These are phyloP conservation scores for Mycena sp. DNA, from an alignment of 1,284 basidiomycete species.

Conservation along the genomic window DNA sequence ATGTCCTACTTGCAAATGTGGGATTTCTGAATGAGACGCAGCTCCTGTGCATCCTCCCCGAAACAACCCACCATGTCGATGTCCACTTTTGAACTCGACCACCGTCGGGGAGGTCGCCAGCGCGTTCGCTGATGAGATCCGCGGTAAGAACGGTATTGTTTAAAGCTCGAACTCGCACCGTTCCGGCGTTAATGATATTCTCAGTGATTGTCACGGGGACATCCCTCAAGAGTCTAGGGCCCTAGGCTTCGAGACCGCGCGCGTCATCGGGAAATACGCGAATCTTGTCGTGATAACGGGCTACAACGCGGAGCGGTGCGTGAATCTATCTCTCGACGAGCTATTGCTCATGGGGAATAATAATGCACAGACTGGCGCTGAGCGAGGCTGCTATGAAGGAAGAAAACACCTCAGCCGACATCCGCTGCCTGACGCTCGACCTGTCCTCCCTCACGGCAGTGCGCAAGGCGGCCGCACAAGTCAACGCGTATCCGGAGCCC, in stretches of 20 bases:
- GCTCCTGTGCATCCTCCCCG: too few species aligned
- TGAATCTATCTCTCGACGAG: not conserved
- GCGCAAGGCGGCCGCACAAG: conserved; percentile 3
- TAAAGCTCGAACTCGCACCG: not conserved
- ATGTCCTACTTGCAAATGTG: too few species aligned
- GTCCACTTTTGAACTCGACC: too few species aligned
- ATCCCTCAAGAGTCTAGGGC: conserved; percentile 14
- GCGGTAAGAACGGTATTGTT: conserved; percentile 16
- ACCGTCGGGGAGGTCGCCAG: conserved; percentile 11
- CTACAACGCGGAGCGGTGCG: conserved; percentile 12
- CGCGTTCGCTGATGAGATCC: not conserved
- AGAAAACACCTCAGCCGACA: too few species aligned
- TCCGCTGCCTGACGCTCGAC: too few species aligned
- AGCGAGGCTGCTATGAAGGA: too few species aligned
- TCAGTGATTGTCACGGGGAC: conserved; percentile 22
- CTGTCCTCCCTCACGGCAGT: conserved; percentile 4
- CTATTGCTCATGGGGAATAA: not conserved
- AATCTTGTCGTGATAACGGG: conserved; percentile 17
- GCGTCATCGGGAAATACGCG: conserved; percentile 7
- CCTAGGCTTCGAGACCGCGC: conserved; percentile 17
- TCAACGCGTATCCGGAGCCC: conserved; percentile 14
- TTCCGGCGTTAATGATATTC: not conserved
- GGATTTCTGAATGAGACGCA: too few species aligned
- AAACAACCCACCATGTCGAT: too few species aligned
- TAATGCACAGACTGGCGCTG: too few species aligned